Evolutionary conservation across 176 grass and related monocot species (phyloP).

Genomic region (Hyparrhenia diplandra): DNA sequence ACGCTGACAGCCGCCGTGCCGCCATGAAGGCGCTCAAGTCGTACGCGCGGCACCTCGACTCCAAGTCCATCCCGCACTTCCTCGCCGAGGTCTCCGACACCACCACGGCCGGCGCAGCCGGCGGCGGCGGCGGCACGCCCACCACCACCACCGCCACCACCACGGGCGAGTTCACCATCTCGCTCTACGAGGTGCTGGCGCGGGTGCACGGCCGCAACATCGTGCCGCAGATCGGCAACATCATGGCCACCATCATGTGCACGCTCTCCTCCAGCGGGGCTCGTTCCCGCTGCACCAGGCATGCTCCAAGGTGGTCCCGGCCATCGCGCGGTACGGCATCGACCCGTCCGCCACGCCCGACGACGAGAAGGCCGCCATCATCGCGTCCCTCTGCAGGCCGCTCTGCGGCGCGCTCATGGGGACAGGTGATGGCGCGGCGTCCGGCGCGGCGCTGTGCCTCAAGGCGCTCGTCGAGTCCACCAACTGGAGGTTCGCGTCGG

Average conservation of each 20-base stretch:
- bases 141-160: background rate
- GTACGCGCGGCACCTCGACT: conserved; percentile 80
- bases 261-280: conserved; percentile 85
- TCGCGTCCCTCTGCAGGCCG: conserved; percentile 73
- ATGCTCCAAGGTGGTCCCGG: conserved; percentile 86
- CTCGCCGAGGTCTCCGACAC: conserved; percentile 89
- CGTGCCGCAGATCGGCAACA: conserved; percentile 89
- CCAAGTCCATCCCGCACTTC: conserved; percentile 81
- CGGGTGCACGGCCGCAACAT: conserved; percentile 93
- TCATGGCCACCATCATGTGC: conserved; percentile 94
- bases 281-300: conserved; percentile 96
- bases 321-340: conserved; percentile 74
- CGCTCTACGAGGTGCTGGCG: conserved; percentile 94
- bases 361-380: conserved; percentile 64
- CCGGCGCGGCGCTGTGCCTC: too few relatives aligned
- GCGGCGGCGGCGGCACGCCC: too few relatives aligned
- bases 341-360: conserved; percentile 53
- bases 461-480: too few relatives aligned
- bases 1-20: conserved; percentile 73
- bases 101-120: too few relatives aligned
- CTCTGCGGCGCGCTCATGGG: conserved; percentile 70
- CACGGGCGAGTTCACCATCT: conserved; percentile 88
- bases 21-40: conserved; percentile 93
- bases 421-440: background rate
- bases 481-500: too few relatives aligned